Conservation (phyloP, 2,329 filamentous ascomycete genomes). For the Talaromyces verruculosus region DNA sequence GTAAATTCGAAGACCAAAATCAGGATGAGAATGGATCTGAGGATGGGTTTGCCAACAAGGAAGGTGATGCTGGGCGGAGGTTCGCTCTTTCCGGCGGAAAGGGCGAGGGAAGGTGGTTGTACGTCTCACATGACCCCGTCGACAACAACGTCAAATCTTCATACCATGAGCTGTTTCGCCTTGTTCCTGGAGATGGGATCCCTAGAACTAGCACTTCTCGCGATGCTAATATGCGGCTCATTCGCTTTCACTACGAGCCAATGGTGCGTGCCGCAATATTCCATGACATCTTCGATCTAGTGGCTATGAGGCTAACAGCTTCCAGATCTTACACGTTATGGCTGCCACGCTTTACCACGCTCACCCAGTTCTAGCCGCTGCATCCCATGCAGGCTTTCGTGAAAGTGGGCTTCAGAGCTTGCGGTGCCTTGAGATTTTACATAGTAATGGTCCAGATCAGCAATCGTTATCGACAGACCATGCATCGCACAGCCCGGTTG, state of each 20-base stretch:
- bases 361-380: constrained; percentile 71
- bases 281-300: not conserved
- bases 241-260: constrained; percentile 92
- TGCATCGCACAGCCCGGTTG: constrained; percentile 63
- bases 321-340: constrained; percentile 82
- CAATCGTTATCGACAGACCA: constrained; percentile 24
- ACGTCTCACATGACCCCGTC: constrained; percentile 79
- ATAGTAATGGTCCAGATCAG: not conserved
- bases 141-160: constrained; percentile 29
- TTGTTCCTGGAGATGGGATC: constrained; percentile 38
- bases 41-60: constrained; percentile 21
- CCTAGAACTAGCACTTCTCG: constrained; percentile 35
- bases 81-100: constrained; percentile 74
- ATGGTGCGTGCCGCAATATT: constrained; percentile 63
- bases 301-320: not conserved
- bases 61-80: constrained; percentile 22
- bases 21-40: constrained; percentile 24
- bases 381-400: constrained; percentile 78
- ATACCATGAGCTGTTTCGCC: constrained; percentile 44
- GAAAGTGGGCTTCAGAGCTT: constrained; percentile 76
- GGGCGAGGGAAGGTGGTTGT: constrained; percentile 81
- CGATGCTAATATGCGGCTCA: constrained; percentile 45
- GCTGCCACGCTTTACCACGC: constrained; percentile 73
- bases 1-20: constrained; percentile 2
- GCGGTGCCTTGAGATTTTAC: constrained; percentile 48